Conservation (phyloP, 164 flowering plant species). For the Tetracentron sinense region DNA sequence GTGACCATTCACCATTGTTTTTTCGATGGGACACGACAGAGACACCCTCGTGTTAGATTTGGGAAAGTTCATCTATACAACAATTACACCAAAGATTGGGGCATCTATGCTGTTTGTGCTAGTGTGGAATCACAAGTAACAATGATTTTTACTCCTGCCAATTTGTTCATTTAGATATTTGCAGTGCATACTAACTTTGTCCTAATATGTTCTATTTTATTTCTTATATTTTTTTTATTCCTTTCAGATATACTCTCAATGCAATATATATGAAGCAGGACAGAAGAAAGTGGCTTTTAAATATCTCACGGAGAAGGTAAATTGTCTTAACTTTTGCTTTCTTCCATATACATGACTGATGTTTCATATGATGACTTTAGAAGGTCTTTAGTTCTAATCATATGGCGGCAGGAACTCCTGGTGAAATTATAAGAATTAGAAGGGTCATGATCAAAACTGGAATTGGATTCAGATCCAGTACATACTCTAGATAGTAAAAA, state of each 20-base stretch:
- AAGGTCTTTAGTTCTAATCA: too few species aligned
- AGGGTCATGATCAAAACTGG: background rate
- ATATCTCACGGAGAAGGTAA: constrained; percentile 63
- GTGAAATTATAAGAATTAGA: background rate
- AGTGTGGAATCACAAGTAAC: constrained; percentile 84
- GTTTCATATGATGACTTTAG: too few species aligned
- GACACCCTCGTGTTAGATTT: constrained; percentile 90
- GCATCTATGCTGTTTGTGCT: constrained; percentile 84
- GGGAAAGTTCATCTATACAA: constrained; percentile 83
- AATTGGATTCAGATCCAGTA: background rate
- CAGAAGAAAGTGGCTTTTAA: constrained; percentile 59
- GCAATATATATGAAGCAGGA: constrained; percentile 85
- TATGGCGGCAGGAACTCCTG: background rate
- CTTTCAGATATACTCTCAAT: constrained; percentile 65
- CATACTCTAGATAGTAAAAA: background rate
- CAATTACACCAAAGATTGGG: constrained; percentile 86
- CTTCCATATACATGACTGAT: too few species aligned
- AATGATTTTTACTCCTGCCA: background rate
- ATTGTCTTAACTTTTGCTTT: background rate
- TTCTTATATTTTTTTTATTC: background rate
- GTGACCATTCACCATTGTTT: constrained; percentile 92
- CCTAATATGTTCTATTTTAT: background rate
- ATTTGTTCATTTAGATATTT: background rate
- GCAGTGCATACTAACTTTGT: background rate
- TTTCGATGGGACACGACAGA: constrained; percentile 78